phyloP scores from a whole-genome alignment of 2,329 filamentous ascomycete species.

The Colletotrichum siamense region DNA sequence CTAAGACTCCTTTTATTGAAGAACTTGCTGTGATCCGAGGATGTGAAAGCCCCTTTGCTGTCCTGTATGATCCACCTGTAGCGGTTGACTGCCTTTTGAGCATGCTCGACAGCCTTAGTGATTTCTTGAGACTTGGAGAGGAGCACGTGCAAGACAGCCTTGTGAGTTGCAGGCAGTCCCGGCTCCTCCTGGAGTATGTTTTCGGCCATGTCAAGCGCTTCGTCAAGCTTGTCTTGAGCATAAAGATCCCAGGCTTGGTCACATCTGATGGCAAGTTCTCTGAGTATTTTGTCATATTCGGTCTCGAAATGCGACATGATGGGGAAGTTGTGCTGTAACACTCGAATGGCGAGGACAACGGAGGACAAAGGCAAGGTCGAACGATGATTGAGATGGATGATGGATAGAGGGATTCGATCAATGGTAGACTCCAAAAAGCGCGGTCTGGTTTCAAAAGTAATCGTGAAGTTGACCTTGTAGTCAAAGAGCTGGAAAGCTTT shows the following conservation, averaged over 20 bases:
- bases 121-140: not conserved
- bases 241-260: not conserved
- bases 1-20: not conserved
- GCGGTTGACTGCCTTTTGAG: not conserved
- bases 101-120: not conserved
- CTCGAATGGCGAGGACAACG: not conserved
- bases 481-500: not conserved
- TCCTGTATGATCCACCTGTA: not conserved
- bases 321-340: rapidly evolving
- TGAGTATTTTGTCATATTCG: not conserved
- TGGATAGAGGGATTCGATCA: not conserved
- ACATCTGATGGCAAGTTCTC: not conserved
- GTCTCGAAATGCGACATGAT: not conserved
- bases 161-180: not conserved
- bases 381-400: not conserved
- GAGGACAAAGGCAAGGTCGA: not conserved
- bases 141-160: not conserved
- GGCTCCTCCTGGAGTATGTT: not conserved
- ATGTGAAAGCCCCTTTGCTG: not conserved
- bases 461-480: not conserved
- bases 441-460: not conserved
- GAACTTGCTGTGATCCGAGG: not conserved
- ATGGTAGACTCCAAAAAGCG: not conserved
- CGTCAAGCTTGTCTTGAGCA: not conserved
- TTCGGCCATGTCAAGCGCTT: not conserved